Base-by-base conservation (phyloP, 1,284 basidiomycete genomes). In the Earliella scabrosa region DNA sequence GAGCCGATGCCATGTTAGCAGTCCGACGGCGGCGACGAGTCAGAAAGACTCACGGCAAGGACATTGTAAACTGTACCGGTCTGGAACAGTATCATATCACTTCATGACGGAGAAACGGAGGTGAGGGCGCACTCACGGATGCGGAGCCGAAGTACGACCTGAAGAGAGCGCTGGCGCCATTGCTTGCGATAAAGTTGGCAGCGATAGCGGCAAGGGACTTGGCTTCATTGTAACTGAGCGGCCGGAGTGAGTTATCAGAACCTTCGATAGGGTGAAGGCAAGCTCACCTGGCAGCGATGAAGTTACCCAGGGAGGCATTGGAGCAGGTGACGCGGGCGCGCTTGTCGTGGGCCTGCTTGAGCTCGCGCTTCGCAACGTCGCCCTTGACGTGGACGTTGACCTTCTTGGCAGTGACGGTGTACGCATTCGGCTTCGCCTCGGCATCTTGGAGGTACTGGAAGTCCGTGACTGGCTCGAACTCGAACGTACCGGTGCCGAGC, bases 151-250 rank as follows among this genome's bases (percentile, higher is more conserved):
- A 68, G 60, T 66, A 68, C 9, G 65, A 56, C 39, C 24, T 57
- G 60, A 59, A 68, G 38, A 68, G 65, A 23, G 60, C 47, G 49
- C 61, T 57, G 4, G 63, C 62, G 27, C 65, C 65, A 41, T 63
- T 45, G 44, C 47, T 60, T 10, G 56, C 26, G 36, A 68, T 53
- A 35, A 65, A 68, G 50, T 34, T 59, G 0, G 65, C 46, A 6
- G 65, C 61, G 35, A 66, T 46, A 18, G 59, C 60, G 8, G 65
- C 65, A n/a, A 66, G 65, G 18, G 54, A 47, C 61, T 65, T 64
- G 45, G 60, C 65, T 54, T 68, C 66, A 13, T 54, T 54, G 51
- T 63, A 66, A 35, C 60, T 58, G 32, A 27, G 5, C 3, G 34
- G 2, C 10, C 16, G 16, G n/a, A 32, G 24, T 24, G 16, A 5